These are phyloP conservation scores for Brassica rapa DNA, from an alignment of 345 rosid genomes.

Conservation along the genomic window DNA sequence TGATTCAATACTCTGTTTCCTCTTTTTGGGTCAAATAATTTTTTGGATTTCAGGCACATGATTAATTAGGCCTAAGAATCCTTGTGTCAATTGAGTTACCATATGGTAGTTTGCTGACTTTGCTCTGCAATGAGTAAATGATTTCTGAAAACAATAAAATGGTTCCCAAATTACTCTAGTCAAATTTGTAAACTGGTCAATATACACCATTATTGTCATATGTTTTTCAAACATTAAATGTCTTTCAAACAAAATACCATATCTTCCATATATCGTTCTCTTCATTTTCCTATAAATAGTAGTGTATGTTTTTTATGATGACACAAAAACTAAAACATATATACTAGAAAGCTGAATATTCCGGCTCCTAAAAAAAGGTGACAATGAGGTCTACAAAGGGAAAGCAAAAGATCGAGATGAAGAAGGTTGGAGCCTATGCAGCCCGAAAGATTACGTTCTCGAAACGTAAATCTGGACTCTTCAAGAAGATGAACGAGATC, in stretches of 20 bases:
- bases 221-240: not conserved
- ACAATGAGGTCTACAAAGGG: constrained; percentile 22
- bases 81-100: not conserved
- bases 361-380: not conserved
- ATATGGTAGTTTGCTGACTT: too few relatives aligned
- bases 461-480: constrained; percentile 46
- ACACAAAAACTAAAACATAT: not conserved
- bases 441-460: constrained; percentile 45
- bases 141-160: not conserved
- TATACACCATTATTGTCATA: not conserved
- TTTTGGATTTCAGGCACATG: not conserved
- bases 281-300: constrained; percentile 1
- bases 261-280: not conserved
- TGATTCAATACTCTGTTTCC: not conserved
- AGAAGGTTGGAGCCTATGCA: constrained; percentile 27
- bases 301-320: not conserved
- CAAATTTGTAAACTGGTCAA: constrained; percentile 13
- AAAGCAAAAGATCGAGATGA: constrained; percentile 41
- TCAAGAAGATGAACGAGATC: constrained; percentile 50
- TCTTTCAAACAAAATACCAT: not conserved
- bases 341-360: not conserved
- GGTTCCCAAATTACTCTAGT: not conserved
- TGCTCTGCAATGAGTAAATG: too few relatives aligned
- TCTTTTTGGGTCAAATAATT: not conserved
- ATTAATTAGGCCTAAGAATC: not conserved